Evolutionary conservation across 2,329 filamentous ascomycete genomes (phyloP).

Genomic region (Diaporthe nobilis): DNA sequence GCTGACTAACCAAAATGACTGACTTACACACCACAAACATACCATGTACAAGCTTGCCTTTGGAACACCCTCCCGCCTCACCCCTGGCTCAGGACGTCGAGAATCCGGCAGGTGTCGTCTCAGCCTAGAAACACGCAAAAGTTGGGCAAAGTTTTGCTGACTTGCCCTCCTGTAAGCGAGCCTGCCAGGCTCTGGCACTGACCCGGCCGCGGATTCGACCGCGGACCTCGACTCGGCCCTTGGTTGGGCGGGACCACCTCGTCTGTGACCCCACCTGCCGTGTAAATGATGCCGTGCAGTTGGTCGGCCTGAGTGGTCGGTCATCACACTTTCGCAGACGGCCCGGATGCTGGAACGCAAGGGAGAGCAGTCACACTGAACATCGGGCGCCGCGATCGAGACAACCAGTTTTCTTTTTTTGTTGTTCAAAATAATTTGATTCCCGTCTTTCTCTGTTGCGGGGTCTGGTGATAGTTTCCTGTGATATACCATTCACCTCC

Average conservation of each 20-base stretch:
- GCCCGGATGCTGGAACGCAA: neutral
- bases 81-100: neutral
- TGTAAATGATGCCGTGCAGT: neutral
- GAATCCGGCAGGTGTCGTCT: slow-evolving; percentile 33
- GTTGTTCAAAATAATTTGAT: slow-evolving; percentile 1
- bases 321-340: neutral
- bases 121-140: slow-evolving; percentile 28
- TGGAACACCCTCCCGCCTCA: neutral
- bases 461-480: slow-evolving; percentile 7
- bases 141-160: slow-evolving; percentile 28
- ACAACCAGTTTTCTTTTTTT: neutral
- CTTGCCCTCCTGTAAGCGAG: neutral
- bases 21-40: neutral
- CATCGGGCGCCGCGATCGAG: neutral
- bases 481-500: neutral
- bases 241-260: neutral
- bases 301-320: neutral
- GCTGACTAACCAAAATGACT: neutral
- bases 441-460: slow-evolving; percentile 3
- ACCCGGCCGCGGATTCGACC: neutral
- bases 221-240: neutral
- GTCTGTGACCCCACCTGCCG: neutral
- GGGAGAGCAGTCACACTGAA: neutral
- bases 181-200: neutral
- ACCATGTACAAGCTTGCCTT: neutral